These are phyloP conservation scores for Fusarium sp. DNA, from an alignment of 2,329 filamentous ascomycete genomes.

Conservation along the genomic window DNA sequence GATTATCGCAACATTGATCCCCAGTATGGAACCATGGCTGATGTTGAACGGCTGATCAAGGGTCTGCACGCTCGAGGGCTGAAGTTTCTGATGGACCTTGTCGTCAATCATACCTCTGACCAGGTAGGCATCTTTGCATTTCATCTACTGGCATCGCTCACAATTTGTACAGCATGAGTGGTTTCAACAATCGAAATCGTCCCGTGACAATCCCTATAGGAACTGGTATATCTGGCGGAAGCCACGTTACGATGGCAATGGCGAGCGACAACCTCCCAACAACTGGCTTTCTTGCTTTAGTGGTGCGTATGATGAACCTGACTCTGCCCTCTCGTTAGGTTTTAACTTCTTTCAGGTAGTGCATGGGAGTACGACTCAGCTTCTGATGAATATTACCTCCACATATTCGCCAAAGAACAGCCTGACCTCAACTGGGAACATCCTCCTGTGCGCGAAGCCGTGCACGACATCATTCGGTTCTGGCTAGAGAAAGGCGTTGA, in stretches of 20 bases:
- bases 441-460: slow-evolving; percentile 69
- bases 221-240: slow-evolving; percentile 71
- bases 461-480: slow-evolving; percentile 72
- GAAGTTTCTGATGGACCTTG: slow-evolving; percentile 78
- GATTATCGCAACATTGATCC: slow-evolving; percentile 74
- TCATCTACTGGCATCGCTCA: neutral
- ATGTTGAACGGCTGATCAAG: slow-evolving; percentile 71
- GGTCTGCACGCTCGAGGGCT: slow-evolving; percentile 71
- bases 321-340: slow-evolving; percentile 61
- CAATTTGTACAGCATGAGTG: slow-evolving; percentile 46
- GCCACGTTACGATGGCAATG: slow-evolving; percentile 61
- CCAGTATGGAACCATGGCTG: slow-evolving; percentile 74
- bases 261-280: slow-evolving; percentile 72
- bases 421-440: slow-evolving; percentile 86
- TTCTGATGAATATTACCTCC: slow-evolving; percentile 76
- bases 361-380: slow-evolving; percentile 43
- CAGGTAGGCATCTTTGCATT: slow-evolving; percentile 4
- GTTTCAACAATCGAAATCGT: slow-evolving; percentile 72
- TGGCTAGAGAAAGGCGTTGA: slow-evolving; percentile 77
- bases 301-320: slow-evolving; percentile 40
- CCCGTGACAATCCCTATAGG: slow-evolving; percentile 68
- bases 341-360: slow-evolving; percentile 9
- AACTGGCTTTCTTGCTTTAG: slow-evolving; percentile 73
- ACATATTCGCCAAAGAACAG: slow-evolving; percentile 76
- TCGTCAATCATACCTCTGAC: slow-evolving; percentile 79